Evolutionary conservation across 1,139 yeast species (phyloP).

Genomic region (Yamadazyma sp.): DNA sequence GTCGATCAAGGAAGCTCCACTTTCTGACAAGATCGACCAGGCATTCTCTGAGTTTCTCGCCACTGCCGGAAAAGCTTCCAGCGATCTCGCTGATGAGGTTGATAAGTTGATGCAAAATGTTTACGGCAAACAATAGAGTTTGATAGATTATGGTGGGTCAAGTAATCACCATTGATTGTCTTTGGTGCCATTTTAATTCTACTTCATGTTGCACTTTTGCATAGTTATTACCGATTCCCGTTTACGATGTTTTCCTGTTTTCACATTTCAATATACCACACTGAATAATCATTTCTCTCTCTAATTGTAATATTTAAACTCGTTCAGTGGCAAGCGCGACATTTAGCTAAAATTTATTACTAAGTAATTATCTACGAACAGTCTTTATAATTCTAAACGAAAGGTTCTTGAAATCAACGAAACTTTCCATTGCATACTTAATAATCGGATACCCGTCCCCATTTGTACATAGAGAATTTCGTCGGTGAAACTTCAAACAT

Average conservation of each 20-base stretch:
- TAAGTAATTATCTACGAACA: too few species aligned
- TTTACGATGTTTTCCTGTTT: constrained; percentile 1
- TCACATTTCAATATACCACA: too few species aligned
- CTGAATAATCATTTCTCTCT: neutral
- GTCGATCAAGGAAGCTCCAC: neutral
- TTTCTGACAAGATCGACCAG: constrained; percentile 7
- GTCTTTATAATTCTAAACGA: too few species aligned
- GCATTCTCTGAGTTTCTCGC: constrained; percentile 11
- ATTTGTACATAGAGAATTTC: too few species aligned
- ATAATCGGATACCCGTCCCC: too few species aligned
- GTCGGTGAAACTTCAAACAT: too few species aligned
- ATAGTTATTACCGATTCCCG: too few species aligned
- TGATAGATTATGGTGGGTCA: too few species aligned
- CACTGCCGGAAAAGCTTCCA: constrained; percentile 7
- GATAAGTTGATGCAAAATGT: constrained; percentile 11
- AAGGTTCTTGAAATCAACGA: too few species aligned
- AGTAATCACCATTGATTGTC: too few species aligned
- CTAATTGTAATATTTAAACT: neutral
- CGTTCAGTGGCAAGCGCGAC: neutral
- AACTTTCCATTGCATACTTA: too few species aligned
- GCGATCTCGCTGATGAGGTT: constrained; percentile 11
- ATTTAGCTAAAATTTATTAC: neutral
- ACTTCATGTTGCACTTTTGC: neutral
- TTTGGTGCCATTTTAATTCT: too few species aligned
- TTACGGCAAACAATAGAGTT: constrained; percentile 9